phyloP scores from a whole-genome alignment of 1,284 basidiomycete genomes.

The Lignosus rhinocerotis region DNA sequence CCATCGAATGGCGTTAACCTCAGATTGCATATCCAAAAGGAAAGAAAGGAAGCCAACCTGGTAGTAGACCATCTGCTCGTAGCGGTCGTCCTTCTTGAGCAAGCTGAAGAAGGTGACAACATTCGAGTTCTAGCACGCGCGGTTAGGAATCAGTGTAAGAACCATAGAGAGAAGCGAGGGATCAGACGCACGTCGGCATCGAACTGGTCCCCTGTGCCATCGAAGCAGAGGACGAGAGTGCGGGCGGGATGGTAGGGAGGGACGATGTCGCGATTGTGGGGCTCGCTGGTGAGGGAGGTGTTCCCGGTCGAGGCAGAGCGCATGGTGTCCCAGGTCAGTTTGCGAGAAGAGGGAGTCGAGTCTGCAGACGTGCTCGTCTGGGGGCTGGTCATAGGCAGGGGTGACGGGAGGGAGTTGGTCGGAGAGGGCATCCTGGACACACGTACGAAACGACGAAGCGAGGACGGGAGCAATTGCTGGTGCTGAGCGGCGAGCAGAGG shows the following conservation, averaged over 20 bases:
- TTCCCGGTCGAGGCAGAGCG: background rate
- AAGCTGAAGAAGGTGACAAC: constrained; percentile 58
- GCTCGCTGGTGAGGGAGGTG: constrained; percentile 1
- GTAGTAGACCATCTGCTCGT: constrained; percentile 61
- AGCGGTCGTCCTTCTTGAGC: constrained; percentile 51
- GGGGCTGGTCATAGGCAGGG: background rate
- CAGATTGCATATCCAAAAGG: no score
- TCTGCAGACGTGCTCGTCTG: background rate
- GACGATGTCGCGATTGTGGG: constrained; percentile 26
- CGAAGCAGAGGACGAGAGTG: constrained; percentile 57
- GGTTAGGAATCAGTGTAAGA: no score
- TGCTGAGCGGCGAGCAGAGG: no score
- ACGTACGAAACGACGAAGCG: no score
- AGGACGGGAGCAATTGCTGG: no score
- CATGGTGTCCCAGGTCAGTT: background rate
- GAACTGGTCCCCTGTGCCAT: constrained; percentile 60
- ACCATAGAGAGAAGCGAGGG: background rate
- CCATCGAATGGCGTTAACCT: background rate
- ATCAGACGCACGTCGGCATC: constrained; percentile 45
- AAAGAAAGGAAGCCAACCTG: constrained; percentile 41
- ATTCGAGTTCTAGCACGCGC: constrained; percentile 51
- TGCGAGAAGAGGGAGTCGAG: background rate
- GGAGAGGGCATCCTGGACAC: background rate
- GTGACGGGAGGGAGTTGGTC: background rate
- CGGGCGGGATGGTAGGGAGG: constrained; percentile 33